Percentiles rank a stretch among this genome's conserved stretches.
Evolutionary conservation across 495 filamentous ascomycete species (phyloP).

Genomic region (Hypoxylon intermedium): DNA sequence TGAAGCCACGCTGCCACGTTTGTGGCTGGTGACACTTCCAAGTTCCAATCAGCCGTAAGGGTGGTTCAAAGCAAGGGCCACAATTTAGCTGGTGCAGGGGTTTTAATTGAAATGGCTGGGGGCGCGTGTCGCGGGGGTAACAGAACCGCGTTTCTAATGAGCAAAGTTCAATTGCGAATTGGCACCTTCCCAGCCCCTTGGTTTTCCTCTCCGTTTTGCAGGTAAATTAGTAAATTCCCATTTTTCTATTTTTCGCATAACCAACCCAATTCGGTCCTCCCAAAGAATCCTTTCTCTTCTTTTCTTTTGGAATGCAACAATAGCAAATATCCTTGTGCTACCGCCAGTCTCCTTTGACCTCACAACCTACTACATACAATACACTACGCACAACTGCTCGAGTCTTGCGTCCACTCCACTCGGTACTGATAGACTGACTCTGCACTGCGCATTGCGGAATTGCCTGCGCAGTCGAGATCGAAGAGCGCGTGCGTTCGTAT

Average conservation of each 20-base stretch:
- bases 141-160: conserved; percentile 19
- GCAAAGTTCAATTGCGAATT: conserved; percentile 10
- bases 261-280: conserved; percentile 19
- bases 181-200: conserved; percentile 39
- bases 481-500: not conserved
- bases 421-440: not conserved
- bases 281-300: conserved; percentile 15
- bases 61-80: not conserved
- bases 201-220: conserved; percentile 29
- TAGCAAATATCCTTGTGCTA: conserved; percentile 5
- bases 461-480: not conserved
- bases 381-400: conserved; percentile 3
- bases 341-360: not conserved
- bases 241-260: conserved; percentile 13
- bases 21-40: not conserved
- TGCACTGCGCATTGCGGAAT: not conserved
- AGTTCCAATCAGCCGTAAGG: not conserved
- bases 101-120: conserved; percentile 48
- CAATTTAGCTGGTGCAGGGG: conserved; percentile 24
- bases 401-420: not conserved
- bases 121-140: conserved; percentile 36
- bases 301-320: conserved; percentile 17
- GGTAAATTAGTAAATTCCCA: conserved; percentile 17
- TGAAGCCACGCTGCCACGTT: not conserved
- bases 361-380: conserved; percentile 10